These are phyloP conservation scores for Trypanosomatidae sp. DNA, from an alignment of 208 protist species.

Conservation along the genomic window DNA sequence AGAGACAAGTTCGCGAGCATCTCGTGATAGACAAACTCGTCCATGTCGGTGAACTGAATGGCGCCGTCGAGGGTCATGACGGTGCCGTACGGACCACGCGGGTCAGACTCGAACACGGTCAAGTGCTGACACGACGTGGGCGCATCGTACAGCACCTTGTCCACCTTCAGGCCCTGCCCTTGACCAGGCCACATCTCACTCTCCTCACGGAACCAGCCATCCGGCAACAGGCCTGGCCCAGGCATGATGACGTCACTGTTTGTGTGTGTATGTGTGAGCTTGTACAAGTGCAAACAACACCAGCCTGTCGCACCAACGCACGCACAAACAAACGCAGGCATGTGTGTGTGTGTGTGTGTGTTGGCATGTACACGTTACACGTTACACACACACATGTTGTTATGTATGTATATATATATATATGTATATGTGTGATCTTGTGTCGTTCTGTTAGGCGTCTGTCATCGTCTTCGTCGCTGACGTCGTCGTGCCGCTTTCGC, in stretches of 20 bases:
- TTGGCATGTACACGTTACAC: neutral
- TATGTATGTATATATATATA: neutral
- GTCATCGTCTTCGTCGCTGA: no score
- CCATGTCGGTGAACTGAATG: conserved; percentile 94
- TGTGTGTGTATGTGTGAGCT: no score
- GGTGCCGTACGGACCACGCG: conserved; percentile 87
- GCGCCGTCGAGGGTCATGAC: conserved; percentile 95
- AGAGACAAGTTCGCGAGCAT: conserved; percentile 95
- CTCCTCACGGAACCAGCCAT: conserved; percentile 89
- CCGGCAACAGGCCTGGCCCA: conserved; percentile 49
- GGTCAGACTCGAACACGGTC: conserved; percentile 75
- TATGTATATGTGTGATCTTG: neutral
- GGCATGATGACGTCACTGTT: conserved; percentile 13
- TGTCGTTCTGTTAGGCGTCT: no score
- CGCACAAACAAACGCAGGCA: no score
- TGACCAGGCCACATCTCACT: conserved; percentile 84
- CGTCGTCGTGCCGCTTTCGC: no score
- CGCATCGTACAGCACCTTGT: conserved; percentile 78
- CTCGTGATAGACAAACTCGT: conserved; percentile 98
- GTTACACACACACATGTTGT: neutral
- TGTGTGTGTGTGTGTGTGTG: neutral
- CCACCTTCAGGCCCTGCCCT: conserved; percentile 73
- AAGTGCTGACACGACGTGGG: conserved; percentile 80
- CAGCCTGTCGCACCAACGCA: no score
- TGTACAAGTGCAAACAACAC: no score